A percentile compares a stretch with the other conserved stretches of the same genome.
phyloP scores from a whole-genome alignment of 495 filamentous ascomycete species.

The Neurospora sublineolata region DNA sequence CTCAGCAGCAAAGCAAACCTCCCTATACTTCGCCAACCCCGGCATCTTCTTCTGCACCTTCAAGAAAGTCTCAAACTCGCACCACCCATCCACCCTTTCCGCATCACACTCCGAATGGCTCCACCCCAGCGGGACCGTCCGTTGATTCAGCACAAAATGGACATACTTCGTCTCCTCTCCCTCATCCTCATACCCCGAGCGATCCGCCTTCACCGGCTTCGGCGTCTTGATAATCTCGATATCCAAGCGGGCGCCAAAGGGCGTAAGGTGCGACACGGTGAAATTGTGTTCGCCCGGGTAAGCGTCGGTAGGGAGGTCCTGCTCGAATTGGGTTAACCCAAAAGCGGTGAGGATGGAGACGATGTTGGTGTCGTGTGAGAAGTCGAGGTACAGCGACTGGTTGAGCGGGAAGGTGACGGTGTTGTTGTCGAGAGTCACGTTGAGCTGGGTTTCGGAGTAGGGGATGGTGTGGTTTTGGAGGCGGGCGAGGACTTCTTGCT shows the following conservation, averaged over 20 bases:
- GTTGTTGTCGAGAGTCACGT: conserved; percentile 56
- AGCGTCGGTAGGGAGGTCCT: conserved; percentile 32
- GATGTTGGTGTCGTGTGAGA: conserved; percentile 79
- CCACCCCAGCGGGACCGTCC: conserved; percentile 46
- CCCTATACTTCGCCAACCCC: conserved; percentile 36
- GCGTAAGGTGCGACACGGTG: conserved; percentile 44
- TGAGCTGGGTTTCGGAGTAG: conserved; percentile 44
- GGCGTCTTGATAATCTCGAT: conserved; percentile 54
- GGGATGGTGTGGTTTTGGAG: conserved; percentile 43
- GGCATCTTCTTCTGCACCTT: conserved; percentile 34
- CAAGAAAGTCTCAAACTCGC: conserved; percentile 47
- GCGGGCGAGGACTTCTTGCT: conserved; percentile 49
- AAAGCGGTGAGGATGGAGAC: conserved; percentile 59
- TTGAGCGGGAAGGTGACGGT: conserved; percentile 58
- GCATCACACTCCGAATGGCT: conserved; percentile 46
- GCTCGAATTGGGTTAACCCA: conserved; percentile 56
- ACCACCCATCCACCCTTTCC: conserved; percentile 51
- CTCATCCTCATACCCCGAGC: conserved; percentile 25
- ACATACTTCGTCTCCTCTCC: conserved; percentile 42
- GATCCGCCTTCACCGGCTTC: conserved; percentile 32
- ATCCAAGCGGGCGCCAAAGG: conserved; percentile 50
- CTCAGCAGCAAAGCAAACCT: conserved; percentile 43
- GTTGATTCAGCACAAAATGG: conserved; percentile 54
- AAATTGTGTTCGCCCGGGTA: conserved; percentile 38
- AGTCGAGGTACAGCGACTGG: conserved; percentile 61